Evolutionary conservation across 768 basidiomycete genomes (phyloP), one percentile per base, ranked within the genome.

Genomic region (Lactarius indigo): DNA sequence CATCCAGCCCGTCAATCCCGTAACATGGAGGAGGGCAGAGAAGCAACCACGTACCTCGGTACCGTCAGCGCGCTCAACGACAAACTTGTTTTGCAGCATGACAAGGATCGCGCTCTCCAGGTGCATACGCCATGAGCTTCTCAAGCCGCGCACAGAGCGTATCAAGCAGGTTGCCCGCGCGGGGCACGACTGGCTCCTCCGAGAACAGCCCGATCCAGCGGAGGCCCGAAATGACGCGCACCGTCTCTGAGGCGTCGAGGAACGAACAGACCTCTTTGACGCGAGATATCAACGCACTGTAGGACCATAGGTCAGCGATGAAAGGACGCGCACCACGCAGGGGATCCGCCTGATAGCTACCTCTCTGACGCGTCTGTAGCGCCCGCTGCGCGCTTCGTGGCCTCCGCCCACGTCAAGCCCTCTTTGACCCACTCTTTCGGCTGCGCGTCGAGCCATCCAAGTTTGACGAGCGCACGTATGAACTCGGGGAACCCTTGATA

Each of bases 401-500:
- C 87, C 77, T 95, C 84, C 47, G 87, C 85, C 94, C 94, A 98
- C 1, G 90, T 88, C 66, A 94, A 77, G 12, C 84, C 85, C 63
- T 85, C 82, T 35, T 83, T 83, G 61, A 98, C 78, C 89, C 91
- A 96, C 9, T 85, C 87, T 81, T 94, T 89, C 69, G 83, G 81
- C 18, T 79, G 79, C 63, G 88, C 86, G 72, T 94, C 85, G 68
- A 98, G 79, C 87, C 92, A 96, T 15, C 94, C 94, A 57, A 98
- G 79, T 72, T 91, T 82, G 52, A 97, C 94, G 68, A 97, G 84
- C 6, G 89, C 88, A 71, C 83, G 85, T 78, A 98, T 88, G 77
- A 98, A 96, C 78, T 92, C 90, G 10, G 95, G 94, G 92, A 98
- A 98, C 61, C 96, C 96, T 74, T 94, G 92, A 79, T 94, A 98